Evolutionary conservation across 345 rosid genomes (phyloP).

Genomic region (Mangifera indica): DNA sequence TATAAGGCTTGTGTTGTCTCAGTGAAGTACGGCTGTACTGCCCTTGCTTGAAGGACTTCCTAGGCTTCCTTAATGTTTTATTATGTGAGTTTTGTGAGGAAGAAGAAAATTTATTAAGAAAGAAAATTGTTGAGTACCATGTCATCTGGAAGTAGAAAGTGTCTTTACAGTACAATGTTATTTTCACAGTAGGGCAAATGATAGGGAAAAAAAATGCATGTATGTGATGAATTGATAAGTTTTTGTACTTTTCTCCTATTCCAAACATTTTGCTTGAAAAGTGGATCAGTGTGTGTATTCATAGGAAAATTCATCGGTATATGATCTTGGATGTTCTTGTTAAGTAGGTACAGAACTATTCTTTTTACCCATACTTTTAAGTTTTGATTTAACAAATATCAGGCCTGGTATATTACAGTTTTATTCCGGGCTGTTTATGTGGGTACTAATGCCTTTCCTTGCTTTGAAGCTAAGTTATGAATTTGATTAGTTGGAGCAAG

Average conservation of each 20-base stretch:
- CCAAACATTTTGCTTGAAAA: neutral
- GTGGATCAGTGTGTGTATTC: neutral
- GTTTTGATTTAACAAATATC: neutral
- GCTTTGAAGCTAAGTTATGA: slow-evolving; percentile 5
- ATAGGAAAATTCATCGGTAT: neutral
- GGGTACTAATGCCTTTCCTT: neutral
- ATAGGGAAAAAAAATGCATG: too few species aligned
- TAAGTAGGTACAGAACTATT: neutral
- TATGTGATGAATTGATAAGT: too few species aligned
- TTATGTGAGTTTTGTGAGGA: neutral
- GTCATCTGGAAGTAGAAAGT: too few species aligned
- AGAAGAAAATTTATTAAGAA: neutral
- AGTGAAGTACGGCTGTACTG: neutral
- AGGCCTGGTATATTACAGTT: neutral
- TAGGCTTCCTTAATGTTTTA: neutral
- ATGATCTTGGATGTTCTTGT: neutral
- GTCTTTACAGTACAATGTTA: too few species aligned
- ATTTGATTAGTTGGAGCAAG: neutral
- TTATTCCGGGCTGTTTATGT: neutral
- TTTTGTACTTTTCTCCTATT: too few species aligned
- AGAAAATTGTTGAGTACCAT: too few species aligned
- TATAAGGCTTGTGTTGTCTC: neutral
- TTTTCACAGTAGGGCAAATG: too few species aligned
- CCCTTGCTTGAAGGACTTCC: neutral
- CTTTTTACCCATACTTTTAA: too few species aligned